Evolutionary conservation across 768 basidiomycete species (phyloP).

Genomic region (Clathrus columnatus): DNA sequence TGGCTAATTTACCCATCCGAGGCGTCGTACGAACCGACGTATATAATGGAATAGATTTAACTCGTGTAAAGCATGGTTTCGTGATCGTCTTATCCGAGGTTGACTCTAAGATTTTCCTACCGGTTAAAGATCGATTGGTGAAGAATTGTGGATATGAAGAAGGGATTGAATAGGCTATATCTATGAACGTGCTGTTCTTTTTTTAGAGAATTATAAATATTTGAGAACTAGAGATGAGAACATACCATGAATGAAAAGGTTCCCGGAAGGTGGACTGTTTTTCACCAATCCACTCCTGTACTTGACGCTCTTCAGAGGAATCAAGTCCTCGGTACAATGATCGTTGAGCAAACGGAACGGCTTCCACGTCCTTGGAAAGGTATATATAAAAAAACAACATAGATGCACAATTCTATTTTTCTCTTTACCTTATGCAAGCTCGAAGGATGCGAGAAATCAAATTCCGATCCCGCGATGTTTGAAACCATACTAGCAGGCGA

Average conservation of each 20-base stretch:
- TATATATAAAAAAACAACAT: not conserved
- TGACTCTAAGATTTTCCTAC: conserved; percentile 13
- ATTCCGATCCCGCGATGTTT: conserved; percentile 20
- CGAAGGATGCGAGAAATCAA: conserved; percentile 32
- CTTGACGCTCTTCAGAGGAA: conserved; percentile 24
- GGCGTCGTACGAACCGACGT: conserved; percentile 40
- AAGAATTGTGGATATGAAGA: conserved; percentile 9
- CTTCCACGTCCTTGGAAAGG: not conserved
- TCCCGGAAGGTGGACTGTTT: conserved; percentile 20
- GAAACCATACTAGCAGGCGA: conserved; percentile 27
- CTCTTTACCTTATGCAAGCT: conserved; percentile 15
- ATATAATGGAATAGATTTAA: conserved; percentile 16
- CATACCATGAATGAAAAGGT: conserved; percentile 32
- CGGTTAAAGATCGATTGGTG: conserved; percentile 2
- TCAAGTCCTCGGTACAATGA: conserved; percentile 58
- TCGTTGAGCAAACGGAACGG: conserved; percentile 30
- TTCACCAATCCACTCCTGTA: conserved; percentile 30
- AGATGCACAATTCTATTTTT: not conserved
- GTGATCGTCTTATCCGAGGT: too few species aligned
- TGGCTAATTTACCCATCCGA: conserved; percentile 34
- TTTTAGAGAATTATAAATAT: not conserved
- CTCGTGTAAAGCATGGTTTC: conserved; percentile 11
- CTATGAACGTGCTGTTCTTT: conserved; percentile 11
- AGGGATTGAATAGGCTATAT: conserved; percentile 26
- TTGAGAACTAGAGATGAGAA: not conserved